phyloP scores from a whole-genome alignment of 257 asterid genomes.

The Gentiana dahurica region DNA sequence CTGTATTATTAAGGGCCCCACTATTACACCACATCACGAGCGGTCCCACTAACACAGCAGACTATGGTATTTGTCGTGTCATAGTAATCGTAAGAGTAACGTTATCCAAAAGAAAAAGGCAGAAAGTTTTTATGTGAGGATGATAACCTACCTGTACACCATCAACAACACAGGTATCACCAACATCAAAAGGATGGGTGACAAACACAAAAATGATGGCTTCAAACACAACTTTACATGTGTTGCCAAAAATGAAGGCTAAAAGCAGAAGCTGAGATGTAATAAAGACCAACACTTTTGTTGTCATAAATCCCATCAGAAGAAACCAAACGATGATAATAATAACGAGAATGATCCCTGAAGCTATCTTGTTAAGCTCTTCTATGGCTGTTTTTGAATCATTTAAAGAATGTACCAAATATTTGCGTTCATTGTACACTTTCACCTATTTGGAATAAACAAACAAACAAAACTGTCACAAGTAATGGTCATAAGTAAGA shows the following conservation, averaged over 20 bases:
- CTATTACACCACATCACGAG: too few species aligned
- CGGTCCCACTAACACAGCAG: too few species aligned
- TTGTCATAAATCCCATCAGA: conserved; percentile 21
- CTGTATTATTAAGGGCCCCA: too few species aligned
- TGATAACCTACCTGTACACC: conserved; percentile 22
- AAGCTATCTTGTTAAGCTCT: conserved; percentile 17
- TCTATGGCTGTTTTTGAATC: conserved; percentile 23
- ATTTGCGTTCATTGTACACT: conserved; percentile 18
- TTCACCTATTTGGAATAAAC: conserved; percentile 9
- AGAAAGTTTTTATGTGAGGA: neutral
- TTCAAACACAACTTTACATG: conserved; percentile 12
- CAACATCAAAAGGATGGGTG: conserved; percentile 21
- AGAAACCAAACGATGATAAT: conserved; percentile 16
- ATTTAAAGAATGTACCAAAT: conserved; percentile 18
- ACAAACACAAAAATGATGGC: conserved; percentile 16
- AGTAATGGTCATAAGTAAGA: too few species aligned
- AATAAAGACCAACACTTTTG: conserved; percentile 14
- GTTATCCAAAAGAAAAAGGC: neutral
- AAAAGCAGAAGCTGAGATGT: conserved; percentile 18
- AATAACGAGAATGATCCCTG: conserved; percentile 7
- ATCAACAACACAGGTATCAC: conserved; percentile 18
- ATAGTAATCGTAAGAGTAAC: too few species aligned
- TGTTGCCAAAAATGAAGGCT: conserved; percentile 20
- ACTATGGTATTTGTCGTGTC: too few species aligned
- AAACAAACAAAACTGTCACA: neutral